Conservation (phyloP, 108 stramenopile species). For the Cyclotella choctawhatcheeana region DNA sequence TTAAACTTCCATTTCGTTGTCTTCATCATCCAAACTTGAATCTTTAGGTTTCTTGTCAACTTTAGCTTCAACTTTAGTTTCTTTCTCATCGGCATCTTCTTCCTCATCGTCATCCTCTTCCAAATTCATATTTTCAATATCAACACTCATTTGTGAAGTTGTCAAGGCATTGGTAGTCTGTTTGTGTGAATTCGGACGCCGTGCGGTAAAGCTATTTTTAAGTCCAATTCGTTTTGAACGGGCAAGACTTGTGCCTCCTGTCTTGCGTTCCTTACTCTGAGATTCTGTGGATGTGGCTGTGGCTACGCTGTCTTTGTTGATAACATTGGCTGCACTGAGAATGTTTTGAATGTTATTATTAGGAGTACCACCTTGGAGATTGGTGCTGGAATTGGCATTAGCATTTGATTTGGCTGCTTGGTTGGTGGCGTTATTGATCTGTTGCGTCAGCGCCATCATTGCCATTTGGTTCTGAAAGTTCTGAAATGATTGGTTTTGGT, state of each 20-base stretch:
- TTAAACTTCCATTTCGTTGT: too few relatives aligned
- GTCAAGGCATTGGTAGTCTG: neutral
- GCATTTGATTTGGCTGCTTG: too few relatives aligned
- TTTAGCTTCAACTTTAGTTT: too few relatives aligned
- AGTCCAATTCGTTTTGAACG: conserved; percentile 23
- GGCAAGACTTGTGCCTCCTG: conserved; percentile 2
- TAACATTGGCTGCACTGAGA: neutral
- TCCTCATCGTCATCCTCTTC: too few relatives aligned
- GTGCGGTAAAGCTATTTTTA: conserved; percentile 27
- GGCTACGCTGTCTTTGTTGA: conserved; percentile 4
- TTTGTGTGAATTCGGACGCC: conserved; percentile 11
- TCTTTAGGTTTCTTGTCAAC: too few relatives aligned
- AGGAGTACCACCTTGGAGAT: too few relatives aligned
- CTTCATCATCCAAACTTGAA: too few relatives aligned
- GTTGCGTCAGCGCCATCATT: conserved; percentile 13
- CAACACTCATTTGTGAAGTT: conserved; percentile 39
- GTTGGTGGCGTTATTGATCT: conserved; percentile 7
- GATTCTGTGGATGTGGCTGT: too few relatives aligned
- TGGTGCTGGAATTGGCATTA: too few relatives aligned
- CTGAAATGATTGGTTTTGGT: neutral
- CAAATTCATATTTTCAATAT: conserved; percentile 35
- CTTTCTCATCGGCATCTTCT: conserved; percentile 29
- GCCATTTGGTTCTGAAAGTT: conserved; percentile 25
- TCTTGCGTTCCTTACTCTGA: neutral
- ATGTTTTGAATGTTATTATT: neutral